Evolutionary conservation across 495 filamentous ascomycete species (phyloP).

Genomic region (Trichoderma asperelloides): DNA sequence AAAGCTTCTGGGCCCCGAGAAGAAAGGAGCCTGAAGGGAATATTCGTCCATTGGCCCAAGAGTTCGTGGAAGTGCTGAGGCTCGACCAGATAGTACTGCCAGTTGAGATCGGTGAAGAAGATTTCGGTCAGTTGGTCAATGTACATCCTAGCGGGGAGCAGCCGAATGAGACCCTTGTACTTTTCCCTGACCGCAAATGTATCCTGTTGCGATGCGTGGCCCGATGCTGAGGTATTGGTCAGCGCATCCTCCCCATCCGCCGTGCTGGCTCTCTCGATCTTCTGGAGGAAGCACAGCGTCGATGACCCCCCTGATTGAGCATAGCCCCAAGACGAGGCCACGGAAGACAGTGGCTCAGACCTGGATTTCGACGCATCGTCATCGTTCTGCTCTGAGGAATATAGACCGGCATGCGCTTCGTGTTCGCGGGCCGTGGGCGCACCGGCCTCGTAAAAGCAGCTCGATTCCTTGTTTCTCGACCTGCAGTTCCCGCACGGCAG

Average conservation of each 20-base stretch:
- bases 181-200: constrained; percentile 33
- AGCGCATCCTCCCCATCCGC: constrained; percentile 11
- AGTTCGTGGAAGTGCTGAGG: constrained; percentile 39
- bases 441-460: constrained; percentile 43
- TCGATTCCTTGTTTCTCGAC: constrained; percentile 38
- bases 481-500: constrained; percentile 55
- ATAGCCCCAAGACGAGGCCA: constrained; percentile 39
- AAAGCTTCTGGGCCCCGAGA: constrained; percentile 32
- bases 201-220: constrained; percentile 12
- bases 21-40: constrained; percentile 36
- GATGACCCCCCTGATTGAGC: constrained; percentile 30
- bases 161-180: constrained; percentile 44
- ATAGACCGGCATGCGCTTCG: background rate
- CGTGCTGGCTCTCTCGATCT: constrained; percentile 32
- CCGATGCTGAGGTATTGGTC: background rate
- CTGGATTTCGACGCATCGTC: background rate
- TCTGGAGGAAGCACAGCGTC: constrained; percentile 41
- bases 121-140: constrained; percentile 43
- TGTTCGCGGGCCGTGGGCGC: constrained; percentile 15
- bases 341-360: constrained; percentile 19
- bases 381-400: background rate
- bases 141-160: constrained; percentile 43
- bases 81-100: constrained; percentile 50
- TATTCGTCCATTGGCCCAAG: constrained; percentile 41
- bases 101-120: constrained; percentile 51